A percentile compares a stretch with the other conserved stretches of the same genome.
Conservation (phyloP, 2,329 filamentous ascomycete species). For the Aspergillus sp. region DNA sequence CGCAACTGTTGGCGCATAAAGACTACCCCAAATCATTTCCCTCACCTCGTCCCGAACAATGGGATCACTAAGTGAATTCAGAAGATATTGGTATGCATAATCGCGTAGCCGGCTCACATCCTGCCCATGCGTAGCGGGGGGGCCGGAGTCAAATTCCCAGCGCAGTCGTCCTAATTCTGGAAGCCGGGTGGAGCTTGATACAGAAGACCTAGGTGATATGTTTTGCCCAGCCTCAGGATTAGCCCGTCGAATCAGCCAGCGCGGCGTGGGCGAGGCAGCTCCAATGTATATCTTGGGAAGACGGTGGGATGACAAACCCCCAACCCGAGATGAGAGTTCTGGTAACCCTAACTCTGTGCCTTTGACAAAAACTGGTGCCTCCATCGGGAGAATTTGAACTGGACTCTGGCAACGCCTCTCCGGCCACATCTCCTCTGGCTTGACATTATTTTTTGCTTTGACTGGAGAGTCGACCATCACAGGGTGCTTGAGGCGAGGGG, state of each 20-base stretch:
- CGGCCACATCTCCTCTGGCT: not conserved
- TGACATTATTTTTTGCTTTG: not conserved
- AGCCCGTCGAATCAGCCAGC: slow-evolving; percentile 16
- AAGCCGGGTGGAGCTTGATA: not conserved
- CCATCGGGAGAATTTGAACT: not conserved
- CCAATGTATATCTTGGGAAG: slow-evolving; percentile 10
- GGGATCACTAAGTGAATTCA: slow-evolving; percentile 14
- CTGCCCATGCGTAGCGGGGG: slow-evolving; percentile 1
- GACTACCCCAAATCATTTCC: slow-evolving; percentile 4
- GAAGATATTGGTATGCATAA: slow-evolving; percentile 22
- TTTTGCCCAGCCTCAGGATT: not conserved
- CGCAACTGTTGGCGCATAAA: not conserved
- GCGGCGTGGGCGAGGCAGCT: slow-evolving; percentile 1
- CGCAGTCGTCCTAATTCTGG: slow-evolving; percentile 3
- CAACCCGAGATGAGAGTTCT: not conserved
- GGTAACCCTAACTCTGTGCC: slow-evolving; percentile 1
- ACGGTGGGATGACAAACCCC: not conserved
- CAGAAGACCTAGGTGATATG: not conserved
- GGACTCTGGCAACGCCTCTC: not conserved
- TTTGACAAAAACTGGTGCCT: not conserved
- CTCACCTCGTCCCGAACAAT: slow-evolving; percentile 17
- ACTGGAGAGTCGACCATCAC: not conserved
- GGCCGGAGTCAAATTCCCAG: slow-evolving; percentile 25
- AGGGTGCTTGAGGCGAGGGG: not conserved
- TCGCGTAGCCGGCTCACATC: slow-evolving; percentile 16